Base-by-base conservation (phyloP, 116 monocot genomes). In the Trichopus zeylanicus region DNA sequence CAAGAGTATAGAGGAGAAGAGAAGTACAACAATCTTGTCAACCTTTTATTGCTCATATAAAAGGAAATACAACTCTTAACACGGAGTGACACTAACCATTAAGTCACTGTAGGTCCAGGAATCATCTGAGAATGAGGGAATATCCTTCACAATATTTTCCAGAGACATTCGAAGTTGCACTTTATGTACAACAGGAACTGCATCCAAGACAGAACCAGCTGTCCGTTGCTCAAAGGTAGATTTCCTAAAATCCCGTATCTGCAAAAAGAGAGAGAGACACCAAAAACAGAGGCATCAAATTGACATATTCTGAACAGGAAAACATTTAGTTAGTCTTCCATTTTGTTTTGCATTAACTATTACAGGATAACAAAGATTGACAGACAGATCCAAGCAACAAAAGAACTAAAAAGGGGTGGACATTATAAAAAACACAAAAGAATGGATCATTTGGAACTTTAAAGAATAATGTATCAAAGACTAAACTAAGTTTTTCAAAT, bases 91-190 rank as follows among this genome's bases (percentile, higher is more conserved):
- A n/a, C n/a, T n/a, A 22, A 98, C 97, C 87, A 98, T 58, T 27
- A 88, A 56, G 81, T 98, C 88, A 20, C 88, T 64, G 54, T 98
- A 98, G 10, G 91, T 98, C 97, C 97, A 98, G 24, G 91, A 79
- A 61, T 88, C 91, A 80, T 91, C 97, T 57, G 91, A 79, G 26
- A 98, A 75, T 15, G 66, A 62, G 38, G 79, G 72, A 67, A 98
- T 91, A 54, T 98, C 97, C 57, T 87, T 98, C n/a, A 91, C 82
- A 73, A 98, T 70, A 78, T 98, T 91, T 70, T 98, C 91, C 20
- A 98, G 71, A 7, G 91, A 80, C 91, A 98, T 91, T 38, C 70
- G 73, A 66, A 98, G 78, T 20, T 70, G 62, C 63, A 98, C 78
- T 85, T 80, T 98, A 51, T 75, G 72, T 55, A 88, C 62, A 60